Base-by-base conservation (phyloP, 176 grass and related monocot species). In the Puya raimondii region DNA sequence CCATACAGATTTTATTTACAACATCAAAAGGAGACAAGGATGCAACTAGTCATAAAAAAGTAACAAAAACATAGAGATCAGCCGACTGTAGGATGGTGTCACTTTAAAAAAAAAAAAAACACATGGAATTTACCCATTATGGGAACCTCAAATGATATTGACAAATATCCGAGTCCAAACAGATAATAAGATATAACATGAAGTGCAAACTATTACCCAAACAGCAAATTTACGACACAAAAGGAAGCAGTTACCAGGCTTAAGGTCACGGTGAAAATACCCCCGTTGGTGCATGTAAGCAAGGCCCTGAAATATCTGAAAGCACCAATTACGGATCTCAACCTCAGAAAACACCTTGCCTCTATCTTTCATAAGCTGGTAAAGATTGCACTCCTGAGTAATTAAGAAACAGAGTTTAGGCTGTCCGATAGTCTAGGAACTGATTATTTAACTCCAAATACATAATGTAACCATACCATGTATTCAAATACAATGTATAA, bases 271-370 rank as follows among this genome's bases (percentile, higher is more conserved):
- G 72, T 99, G 94, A 86, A 99, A 99, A 78, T 93, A 99, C 33
- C 87, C 94, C 51, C 87, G 86, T n/a, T 94, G 84, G 67, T 94
- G 95, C 95, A 99, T 94, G 70, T 99, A 99, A 54, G 95, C 82
- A 83, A 99, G 95, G 75, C 87, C 95, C 21, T 94, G 90, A 68
- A 99, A 99, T 80, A 99, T 99, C 70, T 99, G 95, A 90, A 93
- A 99, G 66, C 85, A 88, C 90, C 90, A 99, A 76, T 99, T 99
- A 16, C 95, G 84, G 29, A 99, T 83, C 76, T 99, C 87, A 51
- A 70, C 71, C 78, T 91, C 84, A 12, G 85, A 69, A 77, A 99
- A 99, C 68, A 74, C 87, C 72, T 80, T 88, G 49, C 77, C 80
- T 78, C 82, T 99, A 68, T 94, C 95, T 82, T 93, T 99, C 95